Evolutionary conservation across 306 rosid species (phyloP), one percentile per base, ranked within the genome.

Genomic region (Abrus pulchellus): DNA sequence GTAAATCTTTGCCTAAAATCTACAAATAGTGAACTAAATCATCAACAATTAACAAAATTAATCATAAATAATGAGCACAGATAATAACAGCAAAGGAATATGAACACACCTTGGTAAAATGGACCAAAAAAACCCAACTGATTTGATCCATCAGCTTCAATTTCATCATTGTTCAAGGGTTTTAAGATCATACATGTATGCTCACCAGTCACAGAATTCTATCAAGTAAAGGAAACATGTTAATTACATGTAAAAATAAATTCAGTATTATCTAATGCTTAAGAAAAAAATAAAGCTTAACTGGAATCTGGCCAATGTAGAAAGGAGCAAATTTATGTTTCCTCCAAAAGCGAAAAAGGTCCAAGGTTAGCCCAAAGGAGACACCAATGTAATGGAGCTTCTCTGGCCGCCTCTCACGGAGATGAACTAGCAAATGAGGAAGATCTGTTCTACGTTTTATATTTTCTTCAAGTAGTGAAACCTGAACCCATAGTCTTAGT

Each of bases 381-480:
- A 95, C 99, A 74, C 98, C 99, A 76, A 93, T 57, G 78, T 93
- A 95, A 68, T 93, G 99, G 70, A 95, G 99, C 86, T 93, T 95
- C 82, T 91, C 99, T 10, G 97, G 98, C 65, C 62, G 87, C 80
- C 98, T 90, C 78, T 93, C 99, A 62, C 91, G 95, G 68, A 93
- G 94, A 85, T 90, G 94, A 77, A 84, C 93, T 12, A 95, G 89
- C 92, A 95, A 85, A 89, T 84, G 97, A 75, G 99, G 99, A 83
- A 93, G 97, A 85, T 90, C 83, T 69, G 91, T 82, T 89, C 95
- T 91, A 57, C 98, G 99, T 70, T 85, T 89, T 79, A 95, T 64
- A 80, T 56, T 90, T 88, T 95, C 99, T 79, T 95, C 94, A 52
- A 91, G 89, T 83, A 95, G 84, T 64, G 97, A 95, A 90, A 87